A percentile compares a stretch with the other conserved stretches of the same genome.
phyloP scores from a whole-genome alignment of 192 early-diverging fungal genomes.

The Mortierella antarctica region DNA sequence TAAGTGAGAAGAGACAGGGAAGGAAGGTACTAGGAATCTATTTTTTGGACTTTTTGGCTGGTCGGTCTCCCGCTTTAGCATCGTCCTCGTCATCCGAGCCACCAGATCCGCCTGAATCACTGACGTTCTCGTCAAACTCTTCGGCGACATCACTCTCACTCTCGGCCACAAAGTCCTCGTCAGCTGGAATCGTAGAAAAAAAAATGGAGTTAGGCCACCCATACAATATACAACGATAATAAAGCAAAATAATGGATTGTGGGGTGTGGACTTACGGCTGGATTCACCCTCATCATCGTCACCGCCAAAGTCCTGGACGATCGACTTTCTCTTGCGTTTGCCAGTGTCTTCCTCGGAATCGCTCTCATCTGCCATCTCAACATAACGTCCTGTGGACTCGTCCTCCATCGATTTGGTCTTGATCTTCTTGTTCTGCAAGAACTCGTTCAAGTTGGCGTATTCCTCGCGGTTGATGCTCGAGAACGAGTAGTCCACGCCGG shows the following conservation, averaged over 20 bases:
- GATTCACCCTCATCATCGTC: slow-evolving; percentile 68
- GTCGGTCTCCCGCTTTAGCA: slow-evolving; percentile 15
- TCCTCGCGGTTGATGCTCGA: slow-evolving; percentile 92
- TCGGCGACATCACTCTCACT: slow-evolving; percentile 81
- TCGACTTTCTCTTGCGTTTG: slow-evolving; percentile 36
- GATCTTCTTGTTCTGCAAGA: slow-evolving; percentile 84
- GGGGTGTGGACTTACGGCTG: slow-evolving; percentile 63
- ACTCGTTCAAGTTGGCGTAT: slow-evolving; percentile 83
- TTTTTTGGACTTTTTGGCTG: slow-evolving; percentile 48
- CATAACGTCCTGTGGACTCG: slow-evolving; percentile 37
- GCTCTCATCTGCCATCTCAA: slow-evolving; percentile 39
- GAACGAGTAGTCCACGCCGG: slow-evolving; percentile 84
- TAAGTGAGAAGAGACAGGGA: not conserved
- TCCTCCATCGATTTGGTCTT: slow-evolving; percentile 71
- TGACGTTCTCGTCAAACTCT: slow-evolving; percentile 77
- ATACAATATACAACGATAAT: not conserved
- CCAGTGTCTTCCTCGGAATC: slow-evolving; percentile 46
- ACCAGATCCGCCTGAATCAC: slow-evolving; percentile 36
- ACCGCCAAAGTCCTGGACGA: slow-evolving; percentile 55
- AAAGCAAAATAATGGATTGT: slow-evolving; percentile 5
- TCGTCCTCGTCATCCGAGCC: slow-evolving; percentile 17
- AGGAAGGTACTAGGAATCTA: not conserved
- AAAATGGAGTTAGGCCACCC: not conserved
- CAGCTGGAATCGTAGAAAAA: slow-evolving; percentile 57
- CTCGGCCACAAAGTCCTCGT: slow-evolving; percentile 91